Percentiles rank a stretch among this genome's conserved stretches.
Evolutionary conservation across 805 yeast species (phyloP).

Genomic region (Dipodascopsis uninucleata): DNA sequence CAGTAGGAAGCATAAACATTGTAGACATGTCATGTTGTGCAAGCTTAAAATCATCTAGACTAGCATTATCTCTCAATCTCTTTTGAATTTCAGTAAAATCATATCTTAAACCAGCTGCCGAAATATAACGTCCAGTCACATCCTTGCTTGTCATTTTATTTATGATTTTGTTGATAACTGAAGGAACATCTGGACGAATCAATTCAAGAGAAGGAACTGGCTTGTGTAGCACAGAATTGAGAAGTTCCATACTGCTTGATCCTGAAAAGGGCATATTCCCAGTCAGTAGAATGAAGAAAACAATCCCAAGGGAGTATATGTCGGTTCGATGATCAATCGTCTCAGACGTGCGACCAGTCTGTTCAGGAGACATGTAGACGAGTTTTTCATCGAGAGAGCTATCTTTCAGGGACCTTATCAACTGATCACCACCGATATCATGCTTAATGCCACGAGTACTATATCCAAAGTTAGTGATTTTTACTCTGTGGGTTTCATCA

Average conservation of each 20-base stretch:
- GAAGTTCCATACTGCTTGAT: slow-evolving; percentile 22
- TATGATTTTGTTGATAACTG: slow-evolving; percentile 18
- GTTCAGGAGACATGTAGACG: slow-evolving; percentile 28
- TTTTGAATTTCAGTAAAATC: slow-evolving; percentile 19
- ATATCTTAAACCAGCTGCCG: slow-evolving; percentile 22
- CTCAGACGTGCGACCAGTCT: slow-evolving; percentile 26
- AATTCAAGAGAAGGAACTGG: slow-evolving; percentile 22
- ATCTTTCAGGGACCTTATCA: slow-evolving; percentile 12
- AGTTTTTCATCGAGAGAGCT: slow-evolving; percentile 10
- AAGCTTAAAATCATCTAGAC: slow-evolving; percentile 16
- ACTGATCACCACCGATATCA: slow-evolving; percentile 1
- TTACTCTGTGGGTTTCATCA: slow-evolving; percentile 15
- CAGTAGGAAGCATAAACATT: slow-evolving; percentile 20
- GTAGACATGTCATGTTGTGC: slow-evolving; percentile 24
- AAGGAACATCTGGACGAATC: slow-evolving; percentile 26
- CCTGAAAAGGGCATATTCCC: slow-evolving; percentile 25
- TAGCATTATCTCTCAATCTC: slow-evolving; percentile 4
- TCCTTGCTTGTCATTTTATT: slow-evolving; percentile 27
- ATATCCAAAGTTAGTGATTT: slow-evolving; percentile 24
- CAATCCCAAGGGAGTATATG: slow-evolving; percentile 28
- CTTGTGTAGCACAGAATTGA: slow-evolving; percentile 23
- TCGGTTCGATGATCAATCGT: slow-evolving; percentile 28
- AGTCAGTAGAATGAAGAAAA: slow-evolving; percentile 25
- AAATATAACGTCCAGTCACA: slow-evolving; percentile 20
- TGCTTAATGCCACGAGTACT: slow-evolving; percentile 13